Evolutionary conservation across 2,329 filamentous ascomycete species (phyloP).

Genomic region (Xylariomycetidae sp.): DNA sequence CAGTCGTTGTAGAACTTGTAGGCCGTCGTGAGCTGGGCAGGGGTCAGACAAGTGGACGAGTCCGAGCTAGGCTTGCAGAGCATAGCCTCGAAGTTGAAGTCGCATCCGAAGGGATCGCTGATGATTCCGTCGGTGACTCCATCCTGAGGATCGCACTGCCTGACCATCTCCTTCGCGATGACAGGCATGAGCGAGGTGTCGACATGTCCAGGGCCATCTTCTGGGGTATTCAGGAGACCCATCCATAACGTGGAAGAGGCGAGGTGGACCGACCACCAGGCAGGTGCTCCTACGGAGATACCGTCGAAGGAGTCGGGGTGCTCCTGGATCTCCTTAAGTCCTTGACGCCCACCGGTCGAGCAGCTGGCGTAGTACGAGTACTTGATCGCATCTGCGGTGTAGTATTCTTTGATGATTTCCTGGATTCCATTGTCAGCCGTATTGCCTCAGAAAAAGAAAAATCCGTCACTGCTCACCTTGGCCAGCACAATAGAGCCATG

Average conservation of each 20-base stretch:
- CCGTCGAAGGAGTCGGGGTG: constrained; percentile 53
- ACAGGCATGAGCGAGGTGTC: constrained; percentile 30
- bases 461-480: constrained; percentile 21
- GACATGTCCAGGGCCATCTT: constrained; percentile 35
- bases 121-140: constrained; percentile 37
- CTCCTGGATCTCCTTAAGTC: constrained; percentile 45
- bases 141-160: constrained; percentile 39
- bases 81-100: constrained; percentile 30
- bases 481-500: constrained; percentile 44
- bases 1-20: constrained; percentile 24
- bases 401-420: constrained; percentile 40
- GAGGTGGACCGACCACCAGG: constrained; percentile 44
- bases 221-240: constrained; percentile 37
- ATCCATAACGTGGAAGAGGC: constrained; percentile 29
- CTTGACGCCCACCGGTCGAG: constrained; percentile 55
- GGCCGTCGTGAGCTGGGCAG: constrained; percentile 31
- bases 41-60: constrained; percentile 30
- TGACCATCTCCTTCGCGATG: constrained; percentile 34
- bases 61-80: constrained; percentile 24
- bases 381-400: constrained; percentile 25
- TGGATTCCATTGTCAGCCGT: constrained; percentile 17
- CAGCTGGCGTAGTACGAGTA: constrained; percentile 53
- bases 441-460: neutral
- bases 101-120: constrained; percentile 34
- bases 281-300: constrained; percentile 44